Evolutionary conservation across 148 eudicot genomes (phyloP), one percentile per base, ranked within the genome.

Genomic region (Rhododendron ovatum): DNA sequence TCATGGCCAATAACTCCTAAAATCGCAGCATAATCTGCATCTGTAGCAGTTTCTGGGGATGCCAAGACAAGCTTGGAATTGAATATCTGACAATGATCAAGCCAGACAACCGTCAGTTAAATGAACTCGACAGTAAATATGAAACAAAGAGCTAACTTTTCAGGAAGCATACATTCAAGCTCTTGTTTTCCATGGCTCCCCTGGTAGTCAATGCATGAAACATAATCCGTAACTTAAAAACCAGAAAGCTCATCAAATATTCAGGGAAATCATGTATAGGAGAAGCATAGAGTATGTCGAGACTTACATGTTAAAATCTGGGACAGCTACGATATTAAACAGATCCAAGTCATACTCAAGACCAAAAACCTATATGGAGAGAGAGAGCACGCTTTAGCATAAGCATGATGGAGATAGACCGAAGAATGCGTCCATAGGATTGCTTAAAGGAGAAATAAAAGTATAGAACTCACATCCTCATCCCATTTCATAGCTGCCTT

Each of bases 131-230:
- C 35, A 24, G 37, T 61, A 71, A 9, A 57, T 48, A 53, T 47
- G 41, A 89, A 35, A 59, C 41, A 76, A 79, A 48, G 69, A 59
- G 63, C 18, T 35, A 80, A 67, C 4, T 84, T 55, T 50, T 82
- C 57, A 73, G n/a, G 39, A 84, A 59, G 67, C 94, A 87, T 93
- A 97, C 99, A 89, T 97, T 97, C 88, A 97, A 88, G 88, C 98
- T 95, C 89, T 97, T 97, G 93, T 97, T 97, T 89, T 97, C 99
- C 99, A 97, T 97, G 84, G 99, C 99, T 84, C 99, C 99, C 99
- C 99, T 97, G 93, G 77, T 82, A 92, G 85, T 84, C 59, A 87
- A 85, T 81, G 24, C 50, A 41, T 75, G 47, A 89, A 67, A 84
- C 24, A 79, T 15, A 33, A 84, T 51, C 1, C n/a, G 45, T 78